A percentile compares a stretch with the other conserved stretches of the same genome.
These are phyloP conservation scores for Musa balbisiana DNA, from an alignment of 202 grass and related monocot species.

Conservation along the genomic window DNA sequence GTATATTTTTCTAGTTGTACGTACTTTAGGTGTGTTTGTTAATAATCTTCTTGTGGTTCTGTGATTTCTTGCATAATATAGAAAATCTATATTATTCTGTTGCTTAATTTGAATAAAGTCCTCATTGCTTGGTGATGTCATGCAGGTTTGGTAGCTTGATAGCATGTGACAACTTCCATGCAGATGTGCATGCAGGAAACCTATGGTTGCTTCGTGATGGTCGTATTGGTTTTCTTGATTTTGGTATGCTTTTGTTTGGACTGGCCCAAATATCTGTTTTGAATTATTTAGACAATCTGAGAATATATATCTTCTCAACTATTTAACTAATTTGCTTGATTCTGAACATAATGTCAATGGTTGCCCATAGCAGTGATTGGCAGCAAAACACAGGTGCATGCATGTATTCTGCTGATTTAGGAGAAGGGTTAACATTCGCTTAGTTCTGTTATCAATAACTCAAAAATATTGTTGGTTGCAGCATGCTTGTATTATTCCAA, in stretches of 20 bases:
- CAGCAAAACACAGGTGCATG: no score
- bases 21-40: neutral
- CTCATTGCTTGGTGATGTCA: constrained; percentile 14
- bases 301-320: no score
- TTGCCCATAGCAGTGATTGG: no score
- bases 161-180: constrained; percentile 87
- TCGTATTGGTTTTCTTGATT: constrained; percentile 89
- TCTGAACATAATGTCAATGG: no score
- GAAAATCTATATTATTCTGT: neutral
- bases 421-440: no score
- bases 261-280: neutral
- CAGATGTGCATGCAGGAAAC: constrained; percentile 94
- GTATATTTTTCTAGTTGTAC: neutral
- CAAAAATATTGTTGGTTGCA: no score
- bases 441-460: no score
- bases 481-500: no score
- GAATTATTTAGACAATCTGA: neutral
- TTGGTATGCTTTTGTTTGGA: constrained; percentile 39
- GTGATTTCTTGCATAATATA: neutral
- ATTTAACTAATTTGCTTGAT: no score
- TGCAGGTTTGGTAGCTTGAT: constrained; percentile 96
- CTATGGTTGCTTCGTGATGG: constrained; percentile 94
- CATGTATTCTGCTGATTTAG: no score
- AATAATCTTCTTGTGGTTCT: neutral
- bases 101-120: neutral